Percentiles rank a stretch among this genome's conserved stretches.
These are phyloP conservation scores for Staphylotrichum tortipilum DNA, from an alignment of 495 filamentous ascomycete species.

Conservation along the genomic window DNA sequence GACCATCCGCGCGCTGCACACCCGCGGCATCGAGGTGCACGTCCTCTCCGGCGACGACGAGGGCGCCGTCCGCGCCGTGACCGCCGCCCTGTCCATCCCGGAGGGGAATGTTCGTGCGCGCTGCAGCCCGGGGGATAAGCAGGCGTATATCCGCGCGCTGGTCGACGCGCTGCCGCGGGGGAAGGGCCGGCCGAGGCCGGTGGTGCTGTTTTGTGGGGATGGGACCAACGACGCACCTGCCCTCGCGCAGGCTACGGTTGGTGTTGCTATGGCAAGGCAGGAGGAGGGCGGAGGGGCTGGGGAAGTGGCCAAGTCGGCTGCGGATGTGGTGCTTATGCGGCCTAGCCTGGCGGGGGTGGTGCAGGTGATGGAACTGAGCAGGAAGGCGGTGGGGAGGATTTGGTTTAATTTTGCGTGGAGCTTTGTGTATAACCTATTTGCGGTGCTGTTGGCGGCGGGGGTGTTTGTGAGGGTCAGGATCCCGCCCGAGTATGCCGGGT, in stretches of 20 bases:
- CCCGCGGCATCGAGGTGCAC: not conserved
- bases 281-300: not conserved
- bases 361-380: not conserved
- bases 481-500: not conserved
- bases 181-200: not conserved
- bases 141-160: not conserved
- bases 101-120: not conserved
- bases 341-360: not conserved
- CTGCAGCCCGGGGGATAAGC: not conserved
- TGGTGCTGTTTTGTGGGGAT: not conserved
- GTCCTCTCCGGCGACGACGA: slow-evolving; percentile 1
- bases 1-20: not conserved
- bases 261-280: not conserved
- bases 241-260: not conserved
- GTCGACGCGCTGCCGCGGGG: not conserved
- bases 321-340: not conserved
- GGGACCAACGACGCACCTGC: not conserved
- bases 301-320: not conserved
- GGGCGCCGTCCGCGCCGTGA: not conserved
- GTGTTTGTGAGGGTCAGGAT: not conserved
- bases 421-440: not conserved
- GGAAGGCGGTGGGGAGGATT: not conserved
- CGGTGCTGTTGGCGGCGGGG: not conserved
- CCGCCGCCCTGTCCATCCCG: not conserved
- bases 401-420: not conserved